Base-by-base conservation (phyloP, 768 basidiomycete genomes). In the Tulasnella sp. region DNA sequence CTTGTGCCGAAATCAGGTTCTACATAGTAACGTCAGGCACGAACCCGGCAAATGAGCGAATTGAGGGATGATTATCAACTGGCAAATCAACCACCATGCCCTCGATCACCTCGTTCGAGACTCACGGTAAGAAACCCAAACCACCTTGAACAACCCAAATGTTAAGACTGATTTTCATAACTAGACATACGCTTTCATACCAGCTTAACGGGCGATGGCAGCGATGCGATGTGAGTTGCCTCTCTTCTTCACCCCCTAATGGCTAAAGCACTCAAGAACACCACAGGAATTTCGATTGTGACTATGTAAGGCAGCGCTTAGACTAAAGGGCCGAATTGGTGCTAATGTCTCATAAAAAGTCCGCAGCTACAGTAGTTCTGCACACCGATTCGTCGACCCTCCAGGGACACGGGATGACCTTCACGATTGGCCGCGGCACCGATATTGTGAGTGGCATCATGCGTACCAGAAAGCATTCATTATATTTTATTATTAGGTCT, bases 341-440 rank as follows among this genome's bases (percentile, higher is more conserved):
- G 76, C 83, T 85, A 76, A 82, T n/a, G 9, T 36, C 56, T 34
- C 40, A 24, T 75, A 12, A 40, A n/a, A 34, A 75, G 75, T 96
- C 95, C 4, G 94, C 96, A 2, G 97, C 97, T 6, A 98, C 98
- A 84, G 88, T 97, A 68, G 89, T 91, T 31, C 87, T 98, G 78
- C 86, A 89, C 81, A 97, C 76, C 31, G 76, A 77, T 77, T 74
- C 73, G 18, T 4, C 31, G 38, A 42, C 40, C 7, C 68, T 77
- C 19, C 8, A 56, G 21, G 80, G 80, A 18, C 76, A 80, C 31
- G 83, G 84, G 38, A 82, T 84, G 83, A 84, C 85, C 24, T 85
- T 85, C 81, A 84, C 84, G 52, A 85, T 85, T 76, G 85, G 85
- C 0, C 84, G 86, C 75, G 86, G 86, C 19, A 87, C 87, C 81